Conservation (phyloP, 495 filamentous ascomycete species). For the Penicillium malachiteum region DNA sequence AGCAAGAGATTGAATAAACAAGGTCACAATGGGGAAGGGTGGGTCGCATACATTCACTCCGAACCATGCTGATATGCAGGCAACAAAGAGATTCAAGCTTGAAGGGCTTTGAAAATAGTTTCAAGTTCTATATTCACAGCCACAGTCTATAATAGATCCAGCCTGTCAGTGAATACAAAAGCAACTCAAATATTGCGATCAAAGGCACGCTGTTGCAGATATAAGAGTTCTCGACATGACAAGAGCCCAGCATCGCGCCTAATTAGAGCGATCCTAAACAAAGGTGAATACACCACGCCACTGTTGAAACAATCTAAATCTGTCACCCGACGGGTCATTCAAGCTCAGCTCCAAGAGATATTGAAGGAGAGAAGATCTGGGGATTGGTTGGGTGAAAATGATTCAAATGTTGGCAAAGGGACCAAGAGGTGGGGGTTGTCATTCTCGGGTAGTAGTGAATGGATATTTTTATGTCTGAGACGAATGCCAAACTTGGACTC, state of each 20-base stretch:
- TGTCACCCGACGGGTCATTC: conserved; percentile 4
- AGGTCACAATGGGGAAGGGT: not conserved
- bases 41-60: conserved; percentile 7
- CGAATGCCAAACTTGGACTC: conserved; percentile 1
- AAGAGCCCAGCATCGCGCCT: conserved; percentile 3
- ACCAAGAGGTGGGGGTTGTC: no score
- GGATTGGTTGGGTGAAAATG: conserved; percentile 16
- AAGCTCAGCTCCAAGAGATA: not conserved
- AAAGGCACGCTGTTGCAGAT: conserved; percentile 18
- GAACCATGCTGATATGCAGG: conserved; percentile 9
- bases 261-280: conserved; percentile 15
- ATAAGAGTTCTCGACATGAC: conserved; percentile 7
- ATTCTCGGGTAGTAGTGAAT: conserved; percentile 4
- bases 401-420: no score
- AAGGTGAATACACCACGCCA: conserved; percentile 2
- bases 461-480: conserved; percentile 20
- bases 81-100: conserved; percentile 8
- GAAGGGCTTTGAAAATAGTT: not conserved
- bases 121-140: not conserved
- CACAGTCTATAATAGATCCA: conserved; percentile 2
- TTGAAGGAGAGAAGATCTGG: conserved; percentile 3
- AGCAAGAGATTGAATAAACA: not conserved
- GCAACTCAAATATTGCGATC: not conserved
- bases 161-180: conserved; percentile 6
- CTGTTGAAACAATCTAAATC: conserved; percentile 15